Conservation (phyloP, 352 stramenopile species). For the Pythium sukuiense region DNA sequence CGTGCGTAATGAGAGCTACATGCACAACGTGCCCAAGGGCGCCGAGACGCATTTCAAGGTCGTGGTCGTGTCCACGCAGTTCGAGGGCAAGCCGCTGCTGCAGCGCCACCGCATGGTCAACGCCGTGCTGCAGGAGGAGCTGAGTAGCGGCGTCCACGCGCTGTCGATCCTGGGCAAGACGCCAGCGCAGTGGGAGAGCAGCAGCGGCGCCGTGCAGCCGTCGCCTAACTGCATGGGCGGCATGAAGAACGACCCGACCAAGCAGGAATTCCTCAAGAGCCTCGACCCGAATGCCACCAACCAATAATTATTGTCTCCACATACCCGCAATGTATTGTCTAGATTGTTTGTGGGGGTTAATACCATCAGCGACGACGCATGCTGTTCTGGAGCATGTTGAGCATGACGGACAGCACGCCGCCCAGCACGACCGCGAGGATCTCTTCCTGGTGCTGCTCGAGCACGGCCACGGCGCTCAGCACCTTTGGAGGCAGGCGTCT, state of each 20-base stretch:
- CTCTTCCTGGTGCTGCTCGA: slow-evolving; percentile 72
- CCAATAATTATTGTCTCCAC: slow-evolving; percentile 7
- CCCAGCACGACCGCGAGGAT: slow-evolving; percentile 70
- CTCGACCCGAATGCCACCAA: slow-evolving; percentile 18
- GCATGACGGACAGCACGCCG: slow-evolving; percentile 66
- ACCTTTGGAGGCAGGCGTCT: slow-evolving; percentile 39
- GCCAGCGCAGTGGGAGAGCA: slow-evolving; percentile 85
- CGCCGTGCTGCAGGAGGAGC: slow-evolving; percentile 79
- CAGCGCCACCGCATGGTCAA: slow-evolving; percentile 94
- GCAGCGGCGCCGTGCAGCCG: slow-evolving; percentile 45
- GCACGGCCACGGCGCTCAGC: slow-evolving; percentile 41
- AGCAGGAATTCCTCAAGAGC: slow-evolving; percentile 56
- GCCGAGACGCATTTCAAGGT: slow-evolving; percentile 98
- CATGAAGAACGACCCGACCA: slow-evolving; percentile 69
- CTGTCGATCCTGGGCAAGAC: slow-evolving; percentile 95
- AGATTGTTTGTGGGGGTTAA: too few species aligned
- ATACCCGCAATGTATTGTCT: background rate
- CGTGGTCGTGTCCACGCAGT: slow-evolving; percentile 89
- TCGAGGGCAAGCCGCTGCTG: slow-evolving; percentile 85
- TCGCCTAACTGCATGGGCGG: slow-evolving; percentile 76
- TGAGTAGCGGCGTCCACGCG: slow-evolving; percentile 90
- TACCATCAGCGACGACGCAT: slow-evolving; percentile 53
- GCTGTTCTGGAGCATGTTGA: slow-evolving; percentile 70
- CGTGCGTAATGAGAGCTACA: slow-evolving; percentile 94
- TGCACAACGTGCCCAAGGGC: slow-evolving; percentile 93